Percentiles rank a stretch among this genome's conserved stretches.
These are phyloP conservation scores for Colletotrichum spaethianum DNA, from an alignment of 2,329 filamentous ascomycete species.

Conservation along the genomic window DNA sequence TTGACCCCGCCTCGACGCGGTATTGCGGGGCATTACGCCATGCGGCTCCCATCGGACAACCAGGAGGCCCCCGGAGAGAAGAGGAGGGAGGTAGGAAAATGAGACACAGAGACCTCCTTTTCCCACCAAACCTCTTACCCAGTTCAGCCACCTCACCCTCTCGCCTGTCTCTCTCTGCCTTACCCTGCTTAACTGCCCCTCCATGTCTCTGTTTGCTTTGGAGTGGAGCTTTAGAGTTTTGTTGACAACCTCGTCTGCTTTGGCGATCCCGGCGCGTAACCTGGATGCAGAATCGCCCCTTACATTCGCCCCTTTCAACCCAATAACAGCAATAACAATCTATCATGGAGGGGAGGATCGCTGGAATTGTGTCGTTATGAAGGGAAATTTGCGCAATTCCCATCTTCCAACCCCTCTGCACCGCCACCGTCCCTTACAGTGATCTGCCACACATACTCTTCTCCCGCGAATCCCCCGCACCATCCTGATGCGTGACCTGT, in stretches of 20 bases:
- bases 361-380: slow-evolving; percentile 31
- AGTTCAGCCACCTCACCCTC: neutral
- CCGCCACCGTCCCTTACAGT: slow-evolving; percentile 32
- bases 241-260: neutral
- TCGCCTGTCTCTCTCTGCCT: neutral
- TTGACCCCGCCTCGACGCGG: slow-evolving; percentile 15
- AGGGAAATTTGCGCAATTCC: slow-evolving; percentile 25
- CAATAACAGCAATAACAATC: slow-evolving; percentile 1
- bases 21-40: slow-evolving; percentile 40
- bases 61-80: neutral
- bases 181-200: neutral
- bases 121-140: neutral
- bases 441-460: neutral
- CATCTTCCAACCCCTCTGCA: slow-evolving; percentile 19
- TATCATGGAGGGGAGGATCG: slow-evolving; percentile 11
- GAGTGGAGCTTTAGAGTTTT: neutral
- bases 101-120: slow-evolving; percentile 1
- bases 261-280: neutral
- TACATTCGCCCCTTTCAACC: neutral
- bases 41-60: slow-evolving; percentile 37
- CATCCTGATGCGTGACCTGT: slow-evolving; percentile 20
- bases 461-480: neutral
- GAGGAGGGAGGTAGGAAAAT: neutral
- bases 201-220: neutral
- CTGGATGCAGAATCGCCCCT: slow-evolving; percentile 7